Percentiles rank a stretch among this genome's conserved stretches.
Evolutionary conservation across 768 basidiomycete genomes (phyloP).

Genomic region (Rhizopogon vulgaris): DNA sequence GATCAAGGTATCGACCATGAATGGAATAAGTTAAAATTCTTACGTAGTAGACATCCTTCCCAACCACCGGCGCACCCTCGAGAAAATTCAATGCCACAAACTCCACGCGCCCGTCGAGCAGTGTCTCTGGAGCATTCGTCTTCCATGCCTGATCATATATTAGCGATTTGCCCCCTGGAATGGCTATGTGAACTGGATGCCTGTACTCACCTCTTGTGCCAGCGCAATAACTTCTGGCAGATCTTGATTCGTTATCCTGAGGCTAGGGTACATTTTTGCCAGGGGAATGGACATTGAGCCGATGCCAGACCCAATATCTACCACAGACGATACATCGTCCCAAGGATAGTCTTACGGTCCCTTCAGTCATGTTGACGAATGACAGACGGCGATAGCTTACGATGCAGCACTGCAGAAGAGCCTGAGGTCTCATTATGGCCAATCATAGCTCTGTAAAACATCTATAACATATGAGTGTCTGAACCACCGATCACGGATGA

Average conservation of each 20-base stretch:
- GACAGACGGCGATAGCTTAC: conserved; percentile 3
- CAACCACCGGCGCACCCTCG: conserved; percentile 10
- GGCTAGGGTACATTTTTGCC: conserved; percentile 18
- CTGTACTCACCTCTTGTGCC: conserved; percentile 14
- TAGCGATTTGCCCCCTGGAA: not conserved
- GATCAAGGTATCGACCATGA: not conserved
- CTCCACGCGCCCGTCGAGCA: conserved; percentile 12
- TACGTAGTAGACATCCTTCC: conserved; percentile 14
- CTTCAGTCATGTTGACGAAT: not conserved
- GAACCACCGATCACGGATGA: not conserved
- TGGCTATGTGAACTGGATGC: not conserved
- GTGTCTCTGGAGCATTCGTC: conserved; percentile 12
- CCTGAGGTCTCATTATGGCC: conserved; percentile 15
- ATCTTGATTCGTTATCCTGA: conserved; percentile 23
- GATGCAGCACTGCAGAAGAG: conserved; percentile 17
- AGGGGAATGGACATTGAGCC: conserved; percentile 22
- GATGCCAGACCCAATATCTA: conserved; percentile 24
- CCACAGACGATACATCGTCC: conserved; percentile 19
- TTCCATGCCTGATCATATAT: conserved; percentile 8
- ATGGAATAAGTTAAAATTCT: not conserved
- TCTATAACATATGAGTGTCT: conserved; percentile 5
- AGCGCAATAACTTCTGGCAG: conserved; percentile 19
- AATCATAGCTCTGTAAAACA: conserved; percentile 18
- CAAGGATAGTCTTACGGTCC: conserved; percentile 6
- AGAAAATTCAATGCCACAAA: conserved; percentile 18